A percentile compares a stretch with the other conserved stretches of the same genome.
Conservation (phyloP, 2,329 filamentous ascomycete genomes). For the Colletotrichum melonis region DNA sequence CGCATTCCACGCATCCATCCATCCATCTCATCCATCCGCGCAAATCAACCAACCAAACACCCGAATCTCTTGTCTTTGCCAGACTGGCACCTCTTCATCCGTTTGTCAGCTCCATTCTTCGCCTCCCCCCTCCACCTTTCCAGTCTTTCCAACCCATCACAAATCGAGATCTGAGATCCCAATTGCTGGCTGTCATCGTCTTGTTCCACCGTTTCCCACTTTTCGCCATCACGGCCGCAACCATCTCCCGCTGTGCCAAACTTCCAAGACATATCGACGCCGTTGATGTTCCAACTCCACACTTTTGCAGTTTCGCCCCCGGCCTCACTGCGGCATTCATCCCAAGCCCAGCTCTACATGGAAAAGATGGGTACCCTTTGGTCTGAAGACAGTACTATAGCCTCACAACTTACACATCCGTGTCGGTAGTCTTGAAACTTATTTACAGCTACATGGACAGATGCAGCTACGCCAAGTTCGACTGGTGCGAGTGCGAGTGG, state of each 20-base stretch:
- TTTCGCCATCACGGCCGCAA: slow-evolving; percentile 26
- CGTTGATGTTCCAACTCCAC: slow-evolving; percentile 31
- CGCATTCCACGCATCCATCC: not conserved
- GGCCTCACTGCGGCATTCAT: slow-evolving; percentile 9
- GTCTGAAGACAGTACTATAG: slow-evolving; percentile 2
- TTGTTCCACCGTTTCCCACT: slow-evolving; percentile 21
- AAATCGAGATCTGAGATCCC: not conserved
- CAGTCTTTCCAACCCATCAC: not conserved
- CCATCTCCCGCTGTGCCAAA: slow-evolving; percentile 6
- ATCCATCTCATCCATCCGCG: not conserved
- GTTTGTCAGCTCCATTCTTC: slow-evolving; percentile 3
- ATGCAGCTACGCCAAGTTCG: slow-evolving; percentile 15
- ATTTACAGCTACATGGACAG: not conserved
- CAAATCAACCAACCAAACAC: not conserved
- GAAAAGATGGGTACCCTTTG: not conserved
- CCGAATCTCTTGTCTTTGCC: no score
- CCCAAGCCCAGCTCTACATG: not conserved
- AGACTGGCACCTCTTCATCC: not conserved
- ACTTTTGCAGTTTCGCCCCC: not conserved
- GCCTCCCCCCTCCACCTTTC: not conserved
- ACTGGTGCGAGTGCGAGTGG: slow-evolving; percentile 1
- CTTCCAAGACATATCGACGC: slow-evolving; percentile 16
- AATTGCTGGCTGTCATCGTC: slow-evolving; percentile 17
- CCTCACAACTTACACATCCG: no score
- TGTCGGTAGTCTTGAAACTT: not conserved